A percentile compares a stretch with the other conserved stretches of the same genome.
These are phyloP conservation scores for Biscogniauxia marginata DNA, from an alignment of 2,329 filamentous ascomycete genomes.

Conservation along the genomic window DNA sequence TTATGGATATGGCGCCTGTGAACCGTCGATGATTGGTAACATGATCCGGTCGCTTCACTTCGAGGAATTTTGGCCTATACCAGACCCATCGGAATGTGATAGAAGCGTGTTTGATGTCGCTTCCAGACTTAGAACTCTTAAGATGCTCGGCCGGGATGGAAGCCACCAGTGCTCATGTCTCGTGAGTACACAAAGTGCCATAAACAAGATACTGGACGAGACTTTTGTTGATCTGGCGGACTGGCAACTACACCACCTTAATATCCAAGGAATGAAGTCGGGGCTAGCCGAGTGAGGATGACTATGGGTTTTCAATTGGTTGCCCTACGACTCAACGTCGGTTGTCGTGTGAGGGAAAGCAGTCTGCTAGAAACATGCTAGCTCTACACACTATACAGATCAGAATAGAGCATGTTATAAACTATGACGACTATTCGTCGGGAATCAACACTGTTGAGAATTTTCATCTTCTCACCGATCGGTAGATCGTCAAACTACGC, in stretches of 20 bases:
- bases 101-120: not conserved
- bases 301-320: too few species aligned
- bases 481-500: too few species aligned
- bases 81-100: not conserved
- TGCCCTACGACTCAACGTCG: not conserved
- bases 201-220: not conserved
- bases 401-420: too few species aligned
- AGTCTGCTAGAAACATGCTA: not conserved
- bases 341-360: not conserved
- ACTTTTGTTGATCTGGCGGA: too few species aligned
- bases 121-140: not conserved
- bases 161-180: not conserved
- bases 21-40: not conserved
- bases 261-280: too few species aligned
- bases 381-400: not conserved
- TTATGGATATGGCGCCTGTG: not conserved
- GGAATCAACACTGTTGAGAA: too few species aligned
- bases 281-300: too few species aligned
- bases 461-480: too few species aligned
- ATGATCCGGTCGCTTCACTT: not conserved
- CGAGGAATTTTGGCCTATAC: not conserved
- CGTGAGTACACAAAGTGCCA: not conserved
- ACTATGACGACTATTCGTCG: too few species aligned
- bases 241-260: too few species aligned
- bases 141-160: not conserved